Evolutionary conservation across 257 asterid genomes (phyloP), one percentile per base, ranked within the genome.

Genomic region (Primulina eburnea): DNA sequence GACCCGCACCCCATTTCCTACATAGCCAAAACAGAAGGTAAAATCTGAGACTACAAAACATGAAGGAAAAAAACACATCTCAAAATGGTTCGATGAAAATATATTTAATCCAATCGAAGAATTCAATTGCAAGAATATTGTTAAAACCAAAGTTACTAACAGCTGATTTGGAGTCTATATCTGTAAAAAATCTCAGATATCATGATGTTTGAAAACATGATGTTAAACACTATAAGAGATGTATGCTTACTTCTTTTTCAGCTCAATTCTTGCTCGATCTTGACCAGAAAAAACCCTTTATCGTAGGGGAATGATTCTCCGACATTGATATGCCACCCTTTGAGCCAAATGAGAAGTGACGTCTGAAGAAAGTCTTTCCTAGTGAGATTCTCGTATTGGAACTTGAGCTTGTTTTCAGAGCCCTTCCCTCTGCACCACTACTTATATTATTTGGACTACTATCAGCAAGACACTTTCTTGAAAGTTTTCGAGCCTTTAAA

Each of bases 311-410:
- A 63, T 75, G 84, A 62, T 65, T 83, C 65, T 85, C 94, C 2
- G 87, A 59, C 34, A 79, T 62, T 12, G 95, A 75, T 77, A 78
- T 83, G 30, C 70, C 75, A 4, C 82, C 82, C 72, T 81, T 89
- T 2, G 92, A 85, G 43, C 94, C 98, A 71, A 89, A 88, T 0
- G 94, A 92, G 68, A 89, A 88, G 77, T 86, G 96, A 14, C 98
- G 90, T 83, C 74, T 81, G 83, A 92, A 68, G 73, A 89, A 92
- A 5, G 97, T 89, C 82, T 73, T 88, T 29, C 87, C 87, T 2
- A 64, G 55, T 14, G 90, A 81, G 84, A 24, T 24, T 24, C 26
- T 24, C 26, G 26, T 24, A 24, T 24, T 24, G 26, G 26, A 24
- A 24, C 26, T 24, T 14, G 90, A 81, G 84, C 85, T 76, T 86